phyloP scores from a whole-genome alignment of 2,329 filamentous ascomycete genomes.

The Talaromyces sp. region DNA sequence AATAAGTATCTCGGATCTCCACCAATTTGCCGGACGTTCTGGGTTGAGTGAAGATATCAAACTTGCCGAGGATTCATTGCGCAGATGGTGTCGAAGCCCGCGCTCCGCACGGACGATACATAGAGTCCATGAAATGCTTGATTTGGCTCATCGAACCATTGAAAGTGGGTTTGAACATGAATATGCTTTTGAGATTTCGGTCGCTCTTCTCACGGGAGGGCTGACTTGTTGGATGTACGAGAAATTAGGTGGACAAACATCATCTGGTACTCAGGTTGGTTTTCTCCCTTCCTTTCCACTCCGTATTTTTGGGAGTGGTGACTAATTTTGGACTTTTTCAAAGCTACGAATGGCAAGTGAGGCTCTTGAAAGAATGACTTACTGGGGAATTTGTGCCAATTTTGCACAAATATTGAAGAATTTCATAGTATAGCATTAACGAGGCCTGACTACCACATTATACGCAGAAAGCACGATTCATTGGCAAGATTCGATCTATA shows the following conservation, averaged over 20 bases:
- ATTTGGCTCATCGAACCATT: slow-evolving; percentile 10
- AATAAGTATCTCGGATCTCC: neutral
- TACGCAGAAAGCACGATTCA: neutral
- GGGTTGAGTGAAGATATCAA: slow-evolving; percentile 16
- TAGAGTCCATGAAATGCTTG: slow-evolving; percentile 15
- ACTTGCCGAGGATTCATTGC: slow-evolving; percentile 15
- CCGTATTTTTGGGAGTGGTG: neutral
- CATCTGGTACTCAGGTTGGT: neutral
- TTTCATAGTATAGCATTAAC: neutral
- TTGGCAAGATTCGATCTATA: neutral
- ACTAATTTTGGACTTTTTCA: neutral
- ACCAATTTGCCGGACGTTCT: slow-evolving; percentile 12
- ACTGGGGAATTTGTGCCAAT: neutral
- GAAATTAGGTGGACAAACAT: slow-evolving; percentile 10
- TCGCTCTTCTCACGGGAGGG: slow-evolving; percentile 14
- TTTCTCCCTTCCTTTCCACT: neutral
- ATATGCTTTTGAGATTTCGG: slow-evolving; percentile 14
- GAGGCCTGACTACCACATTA: neutral
- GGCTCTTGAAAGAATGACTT: neutral
- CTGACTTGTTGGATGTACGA: slow-evolving; percentile 18
- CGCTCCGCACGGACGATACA: slow-evolving; percentile 7
- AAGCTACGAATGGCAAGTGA: neutral
- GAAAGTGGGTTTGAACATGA: neutral
- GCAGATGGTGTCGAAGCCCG: slow-evolving; percentile 14
- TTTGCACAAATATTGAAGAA: neutral